Base-by-base conservation (phyloP, 306 rosid genomes). In the Citrullus amarus region DNA sequence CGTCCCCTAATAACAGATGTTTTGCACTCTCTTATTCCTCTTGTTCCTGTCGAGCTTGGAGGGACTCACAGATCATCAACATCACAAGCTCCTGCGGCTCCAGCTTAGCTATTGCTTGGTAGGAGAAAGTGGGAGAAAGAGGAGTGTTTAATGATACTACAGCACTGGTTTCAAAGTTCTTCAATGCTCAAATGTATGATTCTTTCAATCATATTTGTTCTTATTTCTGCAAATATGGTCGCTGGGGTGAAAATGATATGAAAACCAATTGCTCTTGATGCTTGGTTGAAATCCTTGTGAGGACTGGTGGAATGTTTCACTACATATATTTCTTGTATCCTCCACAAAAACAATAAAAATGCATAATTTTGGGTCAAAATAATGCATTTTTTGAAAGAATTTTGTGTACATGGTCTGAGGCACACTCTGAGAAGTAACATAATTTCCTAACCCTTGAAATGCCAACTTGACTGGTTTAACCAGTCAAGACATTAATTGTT, bases 1-100 rank as follows among this genome's bases (percentile, higher is more conserved):
- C 91, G 97, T 0, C 99, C 97, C 0, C 79, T 95, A 65, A 95
- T 95, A 63, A 89, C 91, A 5, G 97, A 95, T 78, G 97, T 95
- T 71, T 82, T 95, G 56, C 99, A 95, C 77, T 92, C 99, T 2
- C 99, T 95, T 18, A 56, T 90, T 65, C 99, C 99, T 78, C 93
- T 95, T 53, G 96, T 95, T 72, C 97, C 96, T 0, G 78, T 85
- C 17, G 91, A 91, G 68, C 97, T 90, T 20, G 98, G 99, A 68
- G 99, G 99, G 78, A 92, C 99, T 2, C 91, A 91, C 1, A 86
- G 93, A 84, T 34, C 78, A 74, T 9, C 63, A 22, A 70, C 76
- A 46, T n/a, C 14, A 32, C 50, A 54, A 34, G 48, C 63, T 53
- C 15, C 63, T 9, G 62, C 34, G 50, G 50, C 34, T 34, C 15